These are phyloP conservation scores for Saccharomycopsis olivae DNA, from an alignment of 805 yeast species.

Conservation along the genomic window DNA sequence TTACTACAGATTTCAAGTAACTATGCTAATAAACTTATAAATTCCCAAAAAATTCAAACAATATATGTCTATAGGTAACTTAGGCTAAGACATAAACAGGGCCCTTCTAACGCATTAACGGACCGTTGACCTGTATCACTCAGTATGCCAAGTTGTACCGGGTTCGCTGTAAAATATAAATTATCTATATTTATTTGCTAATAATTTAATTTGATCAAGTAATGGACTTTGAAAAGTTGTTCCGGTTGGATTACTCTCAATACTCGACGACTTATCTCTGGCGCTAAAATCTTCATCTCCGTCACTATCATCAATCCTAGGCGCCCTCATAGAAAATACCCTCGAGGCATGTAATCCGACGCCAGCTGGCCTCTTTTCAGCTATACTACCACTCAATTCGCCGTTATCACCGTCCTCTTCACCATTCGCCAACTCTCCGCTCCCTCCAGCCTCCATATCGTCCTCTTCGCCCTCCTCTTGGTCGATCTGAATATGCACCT, in stretches of 20 bases:
- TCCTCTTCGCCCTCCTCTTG: neutral
- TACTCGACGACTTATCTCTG: too few relatives aligned
- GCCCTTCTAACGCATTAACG: too few relatives aligned
- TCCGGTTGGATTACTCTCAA: neutral
- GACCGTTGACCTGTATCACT: too few relatives aligned
- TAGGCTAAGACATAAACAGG: too few relatives aligned
- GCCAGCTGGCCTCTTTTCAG: too few relatives aligned
- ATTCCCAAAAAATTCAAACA: too few relatives aligned
- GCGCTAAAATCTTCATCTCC: slow-evolving; percentile 5
- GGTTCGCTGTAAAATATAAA: too few relatives aligned
- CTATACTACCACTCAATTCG: neutral
- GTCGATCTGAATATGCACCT: neutral
- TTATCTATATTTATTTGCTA: slow-evolving; percentile 4
- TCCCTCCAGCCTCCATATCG: neutral
- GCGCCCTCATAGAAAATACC: slow-evolving; percentile 9
- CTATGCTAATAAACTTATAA: too few relatives aligned
- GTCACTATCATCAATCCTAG: slow-evolving; percentile 12
- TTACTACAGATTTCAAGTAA: too few relatives aligned
- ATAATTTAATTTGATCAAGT: slow-evolving; percentile 5
- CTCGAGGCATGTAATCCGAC: slow-evolving; percentile 11
- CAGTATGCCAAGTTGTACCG: too few relatives aligned
- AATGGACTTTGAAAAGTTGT: neutral
- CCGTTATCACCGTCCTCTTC: neutral
- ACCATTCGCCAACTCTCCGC: neutral
- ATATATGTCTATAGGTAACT: too few relatives aligned